phyloP scores from a whole-genome alignment of 371 early-diverging fungal species.

The Circinella umbellata region DNA sequence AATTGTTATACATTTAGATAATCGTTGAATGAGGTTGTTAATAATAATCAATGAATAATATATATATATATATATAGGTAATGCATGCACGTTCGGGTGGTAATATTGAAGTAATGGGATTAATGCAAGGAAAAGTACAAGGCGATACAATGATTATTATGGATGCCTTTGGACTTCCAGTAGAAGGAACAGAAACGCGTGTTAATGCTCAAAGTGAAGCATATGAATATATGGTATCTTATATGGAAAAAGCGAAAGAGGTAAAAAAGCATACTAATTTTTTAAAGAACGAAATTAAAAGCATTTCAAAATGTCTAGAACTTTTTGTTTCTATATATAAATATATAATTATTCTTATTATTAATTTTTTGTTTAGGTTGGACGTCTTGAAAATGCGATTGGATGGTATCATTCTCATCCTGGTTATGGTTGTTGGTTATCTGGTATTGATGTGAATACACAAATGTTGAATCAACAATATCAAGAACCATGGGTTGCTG shows the following conservation, averaged over 20 bases:
- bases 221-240: conserved; percentile 97
- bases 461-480: conserved; percentile 95
- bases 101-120: conserved; percentile 96
- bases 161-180: conserved; percentile 97
- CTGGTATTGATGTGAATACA: conserved; percentile 97
- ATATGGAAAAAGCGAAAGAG: conserved; percentile 83
- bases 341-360: background rate
- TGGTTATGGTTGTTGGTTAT: conserved; percentile 99
- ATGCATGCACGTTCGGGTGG: conserved; percentile 97
- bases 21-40: no score
- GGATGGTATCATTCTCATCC: conserved; percentile 99
- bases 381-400: conserved; percentile 90
- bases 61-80: conserved; percentile 58
- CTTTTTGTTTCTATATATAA: no score
- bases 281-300: no score
- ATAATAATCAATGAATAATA: no score
- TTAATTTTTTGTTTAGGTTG: conserved; percentile 61
- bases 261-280: no score
- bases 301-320: no score
- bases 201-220: conserved; percentile 96
- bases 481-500: conserved; percentile 96
- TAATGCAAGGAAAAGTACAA: conserved; percentile 95
- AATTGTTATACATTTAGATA: background rate
- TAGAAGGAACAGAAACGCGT: conserved; percentile 98
- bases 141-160: conserved; percentile 92